Percentiles rank a stretch among this genome's conserved stretches.
phyloP scores from a whole-genome alignment of 306 rosid genomes.

The Quercus aquifolioides region DNA sequence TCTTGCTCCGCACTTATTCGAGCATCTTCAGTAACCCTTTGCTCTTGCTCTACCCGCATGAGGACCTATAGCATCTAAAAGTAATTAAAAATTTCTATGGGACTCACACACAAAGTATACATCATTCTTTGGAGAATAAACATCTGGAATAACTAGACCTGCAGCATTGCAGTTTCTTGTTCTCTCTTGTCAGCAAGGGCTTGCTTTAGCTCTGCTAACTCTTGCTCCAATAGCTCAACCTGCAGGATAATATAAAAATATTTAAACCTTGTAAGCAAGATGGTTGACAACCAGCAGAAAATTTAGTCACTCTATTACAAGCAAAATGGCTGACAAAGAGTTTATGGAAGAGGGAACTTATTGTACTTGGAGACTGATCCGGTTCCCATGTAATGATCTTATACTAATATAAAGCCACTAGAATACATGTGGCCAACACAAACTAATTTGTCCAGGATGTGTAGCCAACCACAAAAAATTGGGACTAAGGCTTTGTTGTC shows the following conservation, averaged over 20 bases:
- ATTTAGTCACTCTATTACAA: too few species aligned
- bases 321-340: background rate
- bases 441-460: too few species aligned
- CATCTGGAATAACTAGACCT: constrained; percentile 54
- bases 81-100: constrained; percentile 16
- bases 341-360: constrained; percentile 13
- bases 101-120: constrained; percentile 1
- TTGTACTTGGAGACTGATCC: constrained; percentile 13
- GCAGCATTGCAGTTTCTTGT: constrained; percentile 85
- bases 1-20: constrained; percentile 80
- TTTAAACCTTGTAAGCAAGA: constrained; percentile 12
- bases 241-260: constrained; percentile 34
- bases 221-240: constrained; percentile 89
- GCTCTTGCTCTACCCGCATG: constrained; percentile 79
- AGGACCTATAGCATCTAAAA: constrained; percentile 49
- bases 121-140: constrained; percentile 31
- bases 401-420: too few species aligned
- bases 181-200: constrained; percentile 72
- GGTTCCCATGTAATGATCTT: background rate
- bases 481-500: too few species aligned
- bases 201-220: constrained; percentile 56
- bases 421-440: too few species aligned
- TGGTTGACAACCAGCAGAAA: too few species aligned
- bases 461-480: too few species aligned
- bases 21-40: constrained; percentile 81